Evolutionary conservation across 1,284 basidiomycete genomes (phyloP), one percentile per base, ranked within the genome.

Genomic region (Sanghuangporus baumii): DNA sequence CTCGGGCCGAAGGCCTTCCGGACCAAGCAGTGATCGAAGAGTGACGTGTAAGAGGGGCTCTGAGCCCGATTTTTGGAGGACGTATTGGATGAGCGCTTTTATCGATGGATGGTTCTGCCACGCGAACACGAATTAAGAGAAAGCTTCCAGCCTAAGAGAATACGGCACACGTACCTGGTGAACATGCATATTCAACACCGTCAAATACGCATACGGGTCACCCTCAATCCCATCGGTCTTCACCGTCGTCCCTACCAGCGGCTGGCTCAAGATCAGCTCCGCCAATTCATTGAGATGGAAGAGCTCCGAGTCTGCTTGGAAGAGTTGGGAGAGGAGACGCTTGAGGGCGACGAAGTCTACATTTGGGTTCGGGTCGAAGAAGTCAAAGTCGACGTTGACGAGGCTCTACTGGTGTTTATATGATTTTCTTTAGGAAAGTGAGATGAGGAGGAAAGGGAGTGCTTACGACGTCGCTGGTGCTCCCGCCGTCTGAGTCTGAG

Each of bases 301-400:
- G 3, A 78, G 70, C 57, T 91, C 84, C 0, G 91, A 86, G 73
- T 96, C 94, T n/a, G 83, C 78, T 63, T 90, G 86, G 67, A 96
- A 87, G 7, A 94, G 86, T 74, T 96, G 94, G 0, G 76, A 75
- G 2, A 95, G 75, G 3, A 97, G 82, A 0, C 90, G 83, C 70
- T 94, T 93, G 72, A 95, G 78, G 1, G 93, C 91, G 66, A 91
- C 86, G 74, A 90, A 95, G 78, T 98, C 94, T 65, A 93, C 81
- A 54, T 82, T 81, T 1, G 89, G 83, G 68, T 92, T 88, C 3
- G 93, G 85, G 74, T 92, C 88, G 80, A 92, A 94, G 74, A 96
- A 97, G 69, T 96, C 94, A 71, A 97, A 96, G 71, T 93, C 88
- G 69, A 97, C 90, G 74, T 96, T 84, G 72, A 91, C 79, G 75